Evolutionary conservation across 495 filamentous ascomycete genomes (phyloP), one percentile per base, ranked within the genome.

Genomic region (Xylaria cubensis): DNA sequence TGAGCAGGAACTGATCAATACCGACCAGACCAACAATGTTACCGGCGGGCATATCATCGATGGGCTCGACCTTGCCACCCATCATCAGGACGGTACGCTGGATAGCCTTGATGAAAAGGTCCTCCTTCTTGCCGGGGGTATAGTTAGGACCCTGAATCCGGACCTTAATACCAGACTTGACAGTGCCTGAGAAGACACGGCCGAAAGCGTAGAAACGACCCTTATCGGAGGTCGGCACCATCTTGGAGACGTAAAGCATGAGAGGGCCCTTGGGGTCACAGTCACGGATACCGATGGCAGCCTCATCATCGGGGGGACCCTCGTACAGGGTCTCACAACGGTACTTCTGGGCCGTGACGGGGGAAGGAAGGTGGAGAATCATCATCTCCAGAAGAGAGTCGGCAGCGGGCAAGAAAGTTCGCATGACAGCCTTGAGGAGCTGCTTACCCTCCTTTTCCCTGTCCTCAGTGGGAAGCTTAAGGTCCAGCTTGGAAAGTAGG

Each of bases 161-260:
- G 90, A 99, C 96, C 91, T 98, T 98, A 78, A 99, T 86, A 85
- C 97, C 97, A 73, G 96, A 99, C 77, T 88, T 87, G 87, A 98
- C 96, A 80, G 94, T 97, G 90, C 96, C 96, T 74, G 97, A 85
- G 90, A 98, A 99, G 85, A 99, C 96, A 94, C 96, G 97, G 86
- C 96, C 96, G 88, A 99, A 99, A 84, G 96, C 96, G 88, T 97
- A 99, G 94, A 99, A 99, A 87, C 96, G 95, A 85, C 96, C 97
- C 91, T 98, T 98, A 82, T 99, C 96, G 80, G 94, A 95, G 74
- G 96, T 98, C 79, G 96, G 96, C 76, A 99, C 97, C 96, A 99
- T 99, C 92, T 99, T 99, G 81, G 96, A 99, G 85, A 99, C 95
- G 90, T 99, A 99, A 74, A 98, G 89, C 96, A 99, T 99, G 83